Evolutionary conservation across 352 stramenopile species (phyloP), one percentile per base, ranked within the genome.

Genomic region (Saprolegnia parasitica): DNA sequence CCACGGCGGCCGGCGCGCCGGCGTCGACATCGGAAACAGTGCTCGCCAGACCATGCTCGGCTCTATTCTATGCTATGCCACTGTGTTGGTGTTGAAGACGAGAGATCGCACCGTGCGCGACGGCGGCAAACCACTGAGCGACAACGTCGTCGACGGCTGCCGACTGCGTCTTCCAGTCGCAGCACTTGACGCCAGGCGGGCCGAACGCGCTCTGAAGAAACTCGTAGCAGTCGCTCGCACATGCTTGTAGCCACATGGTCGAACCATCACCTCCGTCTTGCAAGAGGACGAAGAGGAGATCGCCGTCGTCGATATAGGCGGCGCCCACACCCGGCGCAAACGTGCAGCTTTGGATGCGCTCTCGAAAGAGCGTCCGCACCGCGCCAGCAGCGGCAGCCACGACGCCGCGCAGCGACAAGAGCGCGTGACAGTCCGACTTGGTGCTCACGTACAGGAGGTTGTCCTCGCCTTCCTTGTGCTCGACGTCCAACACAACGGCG

Each of bases 381-480:
- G 80, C 73, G 24, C 81, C 81, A 50, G 86, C 79, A 15, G 80
- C 75, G 6, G 83, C 83, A 4, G 81, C 83, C 20, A 88, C 76
- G 0, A 91, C 81, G 0, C 81, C 80, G 35, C 79, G 79, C 13
- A 91, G 49, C 21, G 68, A 75, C 75, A 89, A 2, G 50, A 71
- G 21, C 49, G 64, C 39, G 24, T 58, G 20, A 56, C 46, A 39
- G 56, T 66, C 4, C 29, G 61, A 24, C 18, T 24, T 23, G 21
- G 20, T 35, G 16, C 37, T 56, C n/a, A 29, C 40, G 56, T 88
- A 80, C 24, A 91, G 74, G 23, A 68, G 71, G 45, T 89, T 91
- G 74, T 88, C 81, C 68, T 91, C 79, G 29, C 81, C 83, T 71
- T 91, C 83, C 26, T 81, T 82, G 72, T 89, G 76, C 0, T 73